Conservation (phyloP, 768 basidiomycete species). For the Crepidotus variabilis region DNA sequence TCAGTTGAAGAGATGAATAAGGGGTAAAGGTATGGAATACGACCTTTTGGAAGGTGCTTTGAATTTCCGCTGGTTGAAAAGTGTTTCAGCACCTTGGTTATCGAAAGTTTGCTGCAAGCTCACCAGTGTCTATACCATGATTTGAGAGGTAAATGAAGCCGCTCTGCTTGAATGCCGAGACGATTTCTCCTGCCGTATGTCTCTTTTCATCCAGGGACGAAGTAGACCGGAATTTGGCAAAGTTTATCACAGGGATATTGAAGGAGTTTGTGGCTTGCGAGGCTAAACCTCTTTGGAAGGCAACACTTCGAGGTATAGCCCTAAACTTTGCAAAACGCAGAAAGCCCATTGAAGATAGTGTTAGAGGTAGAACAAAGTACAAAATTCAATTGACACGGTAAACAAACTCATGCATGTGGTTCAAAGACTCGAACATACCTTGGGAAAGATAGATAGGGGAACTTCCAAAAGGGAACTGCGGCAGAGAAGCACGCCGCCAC, state of each 20-base stretch:
- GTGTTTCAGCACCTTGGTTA: neutral
- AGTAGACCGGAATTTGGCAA: slow-evolving; percentile 58
- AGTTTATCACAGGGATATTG: slow-evolving; percentile 76
- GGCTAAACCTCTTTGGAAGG: slow-evolving; percentile 2
- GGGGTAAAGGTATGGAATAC: neutral
- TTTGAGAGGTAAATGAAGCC: slow-evolving; percentile 78
- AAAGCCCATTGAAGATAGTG: neutral
- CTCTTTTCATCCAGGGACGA: slow-evolving; percentile 52
- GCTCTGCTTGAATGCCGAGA: slow-evolving; percentile 73
- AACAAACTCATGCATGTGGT: neutral
- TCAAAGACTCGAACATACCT: neutral
- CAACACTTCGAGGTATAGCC: neutral
- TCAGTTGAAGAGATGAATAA: slow-evolving; percentile 2
- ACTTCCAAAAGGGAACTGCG: neutral
- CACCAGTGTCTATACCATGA: slow-evolving; percentile 62
- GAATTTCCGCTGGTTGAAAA: slow-evolving; percentile 37
- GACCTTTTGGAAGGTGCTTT: slow-evolving; percentile 66
- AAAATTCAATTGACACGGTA: neutral
- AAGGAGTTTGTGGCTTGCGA: slow-evolving; percentile 30
- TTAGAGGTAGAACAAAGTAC: neutral
- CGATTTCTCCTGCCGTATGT: slow-evolving; percentile 62
- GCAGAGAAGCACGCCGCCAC: neutral
- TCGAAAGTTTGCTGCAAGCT: slow-evolving; percentile 6
- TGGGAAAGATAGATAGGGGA: too few relatives aligned
- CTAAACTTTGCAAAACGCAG: slow-evolving; percentile 4